phyloP scores from a whole-genome alignment of 2,329 filamentous ascomycete species.

The Macrophomina tecta region DNA sequence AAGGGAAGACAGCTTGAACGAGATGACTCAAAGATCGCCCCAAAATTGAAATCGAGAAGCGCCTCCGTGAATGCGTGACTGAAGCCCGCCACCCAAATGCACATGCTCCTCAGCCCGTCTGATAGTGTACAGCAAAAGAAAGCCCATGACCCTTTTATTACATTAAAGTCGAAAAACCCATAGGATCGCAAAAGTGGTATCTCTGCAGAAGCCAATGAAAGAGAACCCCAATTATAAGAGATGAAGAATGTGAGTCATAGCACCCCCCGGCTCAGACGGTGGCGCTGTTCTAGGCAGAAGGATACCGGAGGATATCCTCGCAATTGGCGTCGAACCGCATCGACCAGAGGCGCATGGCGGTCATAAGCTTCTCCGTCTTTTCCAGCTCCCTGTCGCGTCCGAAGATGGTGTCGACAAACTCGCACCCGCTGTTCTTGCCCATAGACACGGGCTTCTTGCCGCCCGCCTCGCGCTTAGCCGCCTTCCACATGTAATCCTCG shows the following conservation, averaged over 20 bases:
- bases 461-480: conserved; percentile 26
- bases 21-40: conserved; percentile 18
- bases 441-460: conserved; percentile 52
- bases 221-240: not conserved
- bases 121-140: conserved; percentile 17
- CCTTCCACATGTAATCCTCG: conserved; percentile 85
- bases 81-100: conserved; percentile 22
- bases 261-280: conserved; percentile 4
- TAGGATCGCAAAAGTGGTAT: conserved; percentile 27
- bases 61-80: conserved; percentile 20
- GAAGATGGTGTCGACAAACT: conserved; percentile 96
- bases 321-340: conserved; percentile 96
- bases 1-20: conserved; percentile 7
- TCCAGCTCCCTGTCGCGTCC: conserved; percentile 88
- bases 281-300: conserved; percentile 35
- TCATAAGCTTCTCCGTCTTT: conserved; percentile 92
- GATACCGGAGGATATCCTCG: conserved; percentile 77
- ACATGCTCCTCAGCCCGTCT: conserved; percentile 9
- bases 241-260: conserved; percentile 11
- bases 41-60: conserved; percentile 18
- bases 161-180: conserved; percentile 3
- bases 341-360: conserved; percentile 84
- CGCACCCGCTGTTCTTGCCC: conserved; percentile 88
- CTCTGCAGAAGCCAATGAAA: conserved; percentile 24
- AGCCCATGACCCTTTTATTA: conserved; percentile 1